phyloP scores from a whole-genome alignment of 2,329 filamentous ascomycete genomes.

The Exophiala alcalophila region DNA sequence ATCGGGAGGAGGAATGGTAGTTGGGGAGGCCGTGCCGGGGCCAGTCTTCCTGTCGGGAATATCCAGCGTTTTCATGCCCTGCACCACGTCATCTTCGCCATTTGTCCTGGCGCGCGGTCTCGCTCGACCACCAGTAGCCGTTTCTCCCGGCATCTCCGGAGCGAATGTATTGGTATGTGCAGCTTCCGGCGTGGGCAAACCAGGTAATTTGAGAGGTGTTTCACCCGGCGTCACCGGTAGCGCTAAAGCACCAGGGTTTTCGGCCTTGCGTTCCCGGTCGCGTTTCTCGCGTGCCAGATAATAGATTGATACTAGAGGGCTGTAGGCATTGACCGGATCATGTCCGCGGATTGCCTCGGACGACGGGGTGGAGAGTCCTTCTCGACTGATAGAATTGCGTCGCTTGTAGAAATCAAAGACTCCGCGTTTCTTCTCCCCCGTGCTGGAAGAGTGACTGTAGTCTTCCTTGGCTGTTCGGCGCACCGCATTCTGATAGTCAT shows the following conservation, averaged over 20 bases:
- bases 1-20: constrained; percentile 46
- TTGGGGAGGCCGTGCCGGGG: constrained; percentile 32
- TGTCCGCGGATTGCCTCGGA: constrained; percentile 78
- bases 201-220: constrained; percentile 62
- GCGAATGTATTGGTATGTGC: constrained; percentile 82
- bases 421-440: constrained; percentile 77
- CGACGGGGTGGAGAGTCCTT: constrained; percentile 80
- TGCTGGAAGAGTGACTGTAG: constrained; percentile 54
- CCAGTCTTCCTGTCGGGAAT: constrained; percentile 43
- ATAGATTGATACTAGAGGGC: constrained; percentile 88
- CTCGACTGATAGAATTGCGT: constrained; percentile 83
- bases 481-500: constrained; percentile 88
- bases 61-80: constrained; percentile 66
- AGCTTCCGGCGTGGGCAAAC: constrained; percentile 75
- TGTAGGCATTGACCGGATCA: constrained; percentile 90
- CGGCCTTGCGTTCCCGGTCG: constrained; percentile 62
- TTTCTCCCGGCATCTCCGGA: constrained; percentile 88
- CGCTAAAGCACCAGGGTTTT: constrained; percentile 58
- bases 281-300: constrained; percentile 95
- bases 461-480: constrained; percentile 67
- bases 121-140: constrained; percentile 76
- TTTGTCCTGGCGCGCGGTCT: constrained; percentile 86
- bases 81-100: constrained; percentile 84
- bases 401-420: constrained; percentile 98
- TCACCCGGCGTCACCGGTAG: constrained; percentile 58